A percentile compares a stretch with the other conserved stretches of the same genome.
phyloP scores from a whole-genome alignment of 2,329 filamentous ascomycete species.

The Verticillium longisporum region DNA sequence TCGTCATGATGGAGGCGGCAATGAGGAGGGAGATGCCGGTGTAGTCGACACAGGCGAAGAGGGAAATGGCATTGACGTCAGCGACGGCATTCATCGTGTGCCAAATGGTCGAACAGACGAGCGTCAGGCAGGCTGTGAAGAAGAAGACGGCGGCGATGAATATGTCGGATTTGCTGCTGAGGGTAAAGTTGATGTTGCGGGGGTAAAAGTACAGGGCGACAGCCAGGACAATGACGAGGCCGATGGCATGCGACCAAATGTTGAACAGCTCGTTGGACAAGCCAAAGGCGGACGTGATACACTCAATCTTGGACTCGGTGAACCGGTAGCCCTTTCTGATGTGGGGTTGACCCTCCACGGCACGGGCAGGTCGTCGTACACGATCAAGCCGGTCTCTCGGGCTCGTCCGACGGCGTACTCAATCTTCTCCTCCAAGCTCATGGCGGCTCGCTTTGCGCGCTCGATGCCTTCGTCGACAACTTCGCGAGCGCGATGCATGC shows the following conservation, averaged over 20 bases:
- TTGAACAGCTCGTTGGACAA: conserved; percentile 93
- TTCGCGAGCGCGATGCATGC: conserved; percentile 65
- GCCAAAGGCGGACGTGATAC: conserved; percentile 74
- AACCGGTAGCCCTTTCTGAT: conserved; percentile 91
- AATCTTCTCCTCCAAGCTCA: conserved; percentile 77
- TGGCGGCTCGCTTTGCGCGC: conserved; percentile 73
- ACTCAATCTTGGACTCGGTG: conserved; percentile 83
- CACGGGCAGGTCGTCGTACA: conserved; percentile 81
- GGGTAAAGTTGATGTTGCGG: conserved; percentile 73
- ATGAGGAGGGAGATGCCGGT: conserved; percentile 94
- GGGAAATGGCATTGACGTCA: conserved; percentile 80
- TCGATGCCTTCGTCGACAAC: conserved; percentile 77
- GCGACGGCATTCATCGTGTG: conserved; percentile 98
- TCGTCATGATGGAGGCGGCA: conserved; percentile 93
- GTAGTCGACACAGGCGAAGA: conserved; percentile 97
- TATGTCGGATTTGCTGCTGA: conserved; percentile 82
- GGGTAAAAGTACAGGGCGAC: conserved; percentile 97
- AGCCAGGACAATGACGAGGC: conserved; percentile 78
- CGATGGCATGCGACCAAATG: conserved; percentile 93
- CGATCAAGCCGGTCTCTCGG: conserved; percentile 73
- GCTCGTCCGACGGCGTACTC: conserved; percentile 70
- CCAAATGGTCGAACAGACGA: conserved; percentile 94
- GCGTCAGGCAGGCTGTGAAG: conserved; percentile 88
- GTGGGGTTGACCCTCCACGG: conserved; percentile 93
- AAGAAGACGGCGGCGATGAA: conserved; percentile 93